Conservation (phyloP, 805 yeast genomes). For the Candida broadrunensis region DNA sequence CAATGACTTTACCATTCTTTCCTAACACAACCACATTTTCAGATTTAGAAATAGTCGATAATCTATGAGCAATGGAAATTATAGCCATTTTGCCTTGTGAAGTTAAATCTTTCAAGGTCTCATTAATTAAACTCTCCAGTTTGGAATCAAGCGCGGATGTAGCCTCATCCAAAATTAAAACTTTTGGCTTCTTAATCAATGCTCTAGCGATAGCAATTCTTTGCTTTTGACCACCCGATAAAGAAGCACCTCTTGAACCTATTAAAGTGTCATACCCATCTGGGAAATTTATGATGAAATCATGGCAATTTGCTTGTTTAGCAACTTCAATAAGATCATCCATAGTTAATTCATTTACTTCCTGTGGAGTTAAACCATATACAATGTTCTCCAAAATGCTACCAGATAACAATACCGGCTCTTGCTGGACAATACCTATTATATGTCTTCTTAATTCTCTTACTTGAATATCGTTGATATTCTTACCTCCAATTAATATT, state of each 20-base stretch:
- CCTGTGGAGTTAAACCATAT: conserved; percentile 44
- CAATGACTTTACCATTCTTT: conserved; percentile 39
- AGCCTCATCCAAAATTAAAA: conserved; percentile 67
- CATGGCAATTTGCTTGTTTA: conserved; percentile 56
- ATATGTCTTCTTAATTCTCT: conserved; percentile 44
- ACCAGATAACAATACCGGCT: conserved; percentile 56
- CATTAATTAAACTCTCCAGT: conserved; percentile 46
- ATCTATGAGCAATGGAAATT: conserved; percentile 43
- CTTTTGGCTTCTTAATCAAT: conserved; percentile 60
- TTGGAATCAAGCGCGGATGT: conserved; percentile 59
- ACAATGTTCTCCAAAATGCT: conserved; percentile 53
- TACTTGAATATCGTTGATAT: conserved; percentile 47
- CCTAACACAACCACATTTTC: conserved; percentile 43
- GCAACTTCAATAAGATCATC: conserved; percentile 44
- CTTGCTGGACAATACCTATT: conserved; percentile 63
- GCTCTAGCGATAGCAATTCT: conserved; percentile 76
- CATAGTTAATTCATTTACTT: conserved; percentile 32
- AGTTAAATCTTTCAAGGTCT: conserved; percentile 36
- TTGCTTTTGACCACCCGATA: conserved; percentile 79
- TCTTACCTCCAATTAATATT: conserved; percentile 50
- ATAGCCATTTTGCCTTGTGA: conserved; percentile 39
- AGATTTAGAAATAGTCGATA: conserved; percentile 44
- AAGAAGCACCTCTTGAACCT: conserved; percentile 54
- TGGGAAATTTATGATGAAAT: conserved; percentile 52
- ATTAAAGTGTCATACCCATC: conserved; percentile 59